Conservation (phyloP, 768 basidiomycete species). For the Pleurotus tuoliensis region DNA sequence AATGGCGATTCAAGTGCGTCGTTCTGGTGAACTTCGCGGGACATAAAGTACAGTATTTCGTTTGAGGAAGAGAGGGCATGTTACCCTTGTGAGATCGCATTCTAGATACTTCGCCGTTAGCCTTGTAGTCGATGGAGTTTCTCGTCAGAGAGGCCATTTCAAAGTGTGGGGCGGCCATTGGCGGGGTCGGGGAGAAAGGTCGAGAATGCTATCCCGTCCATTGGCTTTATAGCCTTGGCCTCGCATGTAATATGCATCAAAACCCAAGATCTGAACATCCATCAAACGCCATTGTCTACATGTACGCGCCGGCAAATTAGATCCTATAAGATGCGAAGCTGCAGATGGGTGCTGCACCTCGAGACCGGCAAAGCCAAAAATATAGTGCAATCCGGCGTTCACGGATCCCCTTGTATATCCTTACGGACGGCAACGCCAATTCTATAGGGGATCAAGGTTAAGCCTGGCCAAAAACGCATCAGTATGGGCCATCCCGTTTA, state of each 20-base stretch:
- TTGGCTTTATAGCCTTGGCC: slow-evolving; percentile 6
- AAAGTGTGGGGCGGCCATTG: slow-evolving; percentile 9
- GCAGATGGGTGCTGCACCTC: not conserved
- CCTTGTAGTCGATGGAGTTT: slow-evolving; percentile 22
- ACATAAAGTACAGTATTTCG: slow-evolving; percentile 63
- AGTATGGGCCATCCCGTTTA: not conserved
- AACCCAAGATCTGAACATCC: slow-evolving; percentile 7
- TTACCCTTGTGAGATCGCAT: slow-evolving; percentile 57
- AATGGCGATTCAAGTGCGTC: slow-evolving; percentile 69
- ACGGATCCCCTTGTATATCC: not conserved
- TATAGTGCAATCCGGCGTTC: slow-evolving; percentile 3
- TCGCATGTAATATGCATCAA: slow-evolving; percentile 2
- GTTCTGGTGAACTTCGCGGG: slow-evolving; percentile 73
- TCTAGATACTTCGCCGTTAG: slow-evolving; percentile 39
- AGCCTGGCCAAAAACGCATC: not conserved
- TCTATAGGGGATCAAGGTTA: slow-evolving; percentile 1
- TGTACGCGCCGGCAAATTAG: not conserved
- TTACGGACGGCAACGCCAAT: not conserved
- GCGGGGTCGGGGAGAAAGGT: slow-evolving; percentile 5
- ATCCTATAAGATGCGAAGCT: not conserved
- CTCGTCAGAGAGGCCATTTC: not conserved
- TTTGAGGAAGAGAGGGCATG: slow-evolving; percentile 68
- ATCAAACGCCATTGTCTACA: slow-evolving; percentile 4
- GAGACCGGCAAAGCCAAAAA: slow-evolving; percentile 7
- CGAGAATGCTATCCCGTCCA: not conserved